Base-by-base conservation (phyloP, 1,139 yeast genomes). In the Suhomyces bokatorum region DNA sequence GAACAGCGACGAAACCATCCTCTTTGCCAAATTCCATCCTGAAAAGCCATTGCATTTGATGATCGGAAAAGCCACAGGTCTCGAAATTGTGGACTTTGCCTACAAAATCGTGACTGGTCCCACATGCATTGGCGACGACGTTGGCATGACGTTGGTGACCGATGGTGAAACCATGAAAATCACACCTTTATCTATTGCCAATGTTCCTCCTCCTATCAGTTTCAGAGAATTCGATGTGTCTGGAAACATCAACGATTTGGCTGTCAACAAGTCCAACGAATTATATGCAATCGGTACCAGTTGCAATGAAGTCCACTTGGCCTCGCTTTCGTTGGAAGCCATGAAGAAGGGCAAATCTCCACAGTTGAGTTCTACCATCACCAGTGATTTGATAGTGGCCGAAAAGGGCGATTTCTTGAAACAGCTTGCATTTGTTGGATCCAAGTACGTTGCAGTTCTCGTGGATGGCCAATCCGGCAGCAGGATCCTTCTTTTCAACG, bases 181-280 rank as follows among this genome's bases (percentile, higher is more conserved):
- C 27, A 91, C 99, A 0, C 98, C 99, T 0, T 71, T 95, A 33
- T 75, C 86, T 0, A 64, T 85, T 31, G 97, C 97, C 1, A 89
- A 85, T 61, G 95, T 90, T 6, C 99, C 99, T 3, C 99, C 99
- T 1, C 99, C 99, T 34, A 81, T 88, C 60, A 77, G 89, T 33
- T 86, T 77, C 62, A 75, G 96, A 49, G 87, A 83, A 40, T 64
- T 86, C 39, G 77, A 76, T 13, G 66, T 83, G 10, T 55, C 45
- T 1, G 40, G 42, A 11, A 77, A 79, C 44, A 81, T 90, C 11
- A 65, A 75, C 20, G 89, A 85, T 57, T 77, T 80, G 44, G 85
- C 95, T 0, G 78, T 84, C 2, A 79, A 84, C 49, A 65, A 73
- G 36, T 69, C 81, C n/a, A 87, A 86, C 60, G 77, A 76, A 42